Base-by-base conservation (phyloP, 768 basidiomycete species). In the Suillus decipiens region DNA sequence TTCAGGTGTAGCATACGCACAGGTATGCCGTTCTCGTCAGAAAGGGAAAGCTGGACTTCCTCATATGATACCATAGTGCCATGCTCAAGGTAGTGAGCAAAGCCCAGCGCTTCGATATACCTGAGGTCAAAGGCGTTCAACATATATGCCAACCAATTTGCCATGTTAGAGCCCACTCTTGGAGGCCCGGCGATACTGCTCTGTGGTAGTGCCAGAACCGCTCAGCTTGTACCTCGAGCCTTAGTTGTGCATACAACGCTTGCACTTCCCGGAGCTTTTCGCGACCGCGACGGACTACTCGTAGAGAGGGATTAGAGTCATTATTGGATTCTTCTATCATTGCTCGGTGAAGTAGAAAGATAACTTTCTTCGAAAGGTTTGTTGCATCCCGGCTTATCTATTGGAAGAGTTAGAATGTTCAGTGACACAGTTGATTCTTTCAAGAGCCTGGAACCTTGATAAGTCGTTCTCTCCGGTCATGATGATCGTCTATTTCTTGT, bases 81-180 rank as follows among this genome's bases (percentile, higher is more conserved):
- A 67, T 88, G 79, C 63, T 92, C 86, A 57, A 96, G 83, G 72
- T 92, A 98, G 74, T 95, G 85, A 0, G 92, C 83, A 72, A 98
- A 95, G 69, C 93, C 90, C 62, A 95, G 78, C 1, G 92, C 95
- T 75, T 99, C 97, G 66, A 98, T 93, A 76, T 95, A 99, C 77
- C 74, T 75, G 61, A 36, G 60, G 64, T 53, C 34, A 50, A 33
- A 31, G 64, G 72, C 51, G 75, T 66, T 69, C 61, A 50, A 61
- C 34, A 19, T 39, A 31, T 36, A 61, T 36, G 60, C 34, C 28
- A 61, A 28, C 10, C 37, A 62, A 45, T 31, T 41, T 42, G 2
- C 19, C 33, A 60, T 60, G 14, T 39, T 57, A 0, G 36, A 41
- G 68, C 66, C 63, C 70, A 75, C 74, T 99, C 97, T 75, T 99